Evolutionary conservation across 768 basidiomycete species (phyloP), one percentile per base, ranked within the genome.

Genomic region (Serpula lacrymans): DNA sequence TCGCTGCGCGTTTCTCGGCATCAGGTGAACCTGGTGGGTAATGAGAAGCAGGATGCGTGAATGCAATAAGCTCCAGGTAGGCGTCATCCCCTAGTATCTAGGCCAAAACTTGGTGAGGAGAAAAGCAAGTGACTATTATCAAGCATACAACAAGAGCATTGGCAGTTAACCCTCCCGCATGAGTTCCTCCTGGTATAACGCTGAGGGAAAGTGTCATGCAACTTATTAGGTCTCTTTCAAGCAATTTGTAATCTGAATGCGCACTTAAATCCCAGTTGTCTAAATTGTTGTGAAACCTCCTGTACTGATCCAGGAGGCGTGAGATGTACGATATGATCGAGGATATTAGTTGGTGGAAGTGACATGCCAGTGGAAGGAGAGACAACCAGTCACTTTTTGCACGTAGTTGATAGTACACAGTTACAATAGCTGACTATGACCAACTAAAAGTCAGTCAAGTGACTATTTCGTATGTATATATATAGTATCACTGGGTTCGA

Each of bases 321-420:
- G n/a, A 88, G 65, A 54, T 86, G 78, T 1, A 88, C 73, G 42
- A 88, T 76, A 48, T 88, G 85, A 47, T 88, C 85, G 9, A 86
- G 52, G 21, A 58, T 72, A 31, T 57, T 63, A 2, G 73, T 77
- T 13, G 65, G 62, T 20, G 58, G 57, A 5, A 27, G 24, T 10
- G 53, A 34, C 61, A 59, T 62, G 18, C n/a, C 31, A n/a, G n/a
- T n/a, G n/a, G n/a, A n/a, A n/a, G n/a, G n/a, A n/a, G n/a, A n/a
- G n/a, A n/a, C n/a, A n/a, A n/a, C n/a, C n/a, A n/a, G n/a, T n/a
- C n/a, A n/a, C n/a, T n/a, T n/a, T n/a, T n/a, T n/a, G n/a, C n/a
- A n/a, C n/a, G n/a, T n/a, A n/a, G n/a, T n/a, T n/a, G n/a, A n/a
- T n/a, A n/a, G n/a, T n/a, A n/a, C n/a, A n/a, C n/a, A n/a, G n/a